Percentiles rank a stretch among this genome's conserved stretches.
Conservation (phyloP, 768 basidiomycete genomes). For the Lentinula lateritia region DNA sequence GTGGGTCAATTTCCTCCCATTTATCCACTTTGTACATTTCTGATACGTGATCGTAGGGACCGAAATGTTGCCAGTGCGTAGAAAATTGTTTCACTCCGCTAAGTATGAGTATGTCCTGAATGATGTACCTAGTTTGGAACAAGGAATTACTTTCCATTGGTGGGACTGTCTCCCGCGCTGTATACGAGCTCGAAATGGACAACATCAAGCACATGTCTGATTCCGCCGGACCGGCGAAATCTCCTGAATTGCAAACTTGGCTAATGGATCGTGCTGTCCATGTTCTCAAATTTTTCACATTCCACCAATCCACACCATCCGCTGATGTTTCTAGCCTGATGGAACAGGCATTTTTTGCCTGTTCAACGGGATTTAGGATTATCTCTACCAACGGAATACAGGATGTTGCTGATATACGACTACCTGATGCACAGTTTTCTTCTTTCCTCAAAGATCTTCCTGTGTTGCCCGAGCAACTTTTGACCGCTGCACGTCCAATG, state of each 20-base stretch:
- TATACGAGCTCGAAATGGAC: constrained; percentile 79
- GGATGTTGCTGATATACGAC: constrained; percentile 59
- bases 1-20: constrained; percentile 32
- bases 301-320: constrained; percentile 83
- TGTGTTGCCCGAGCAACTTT: constrained; percentile 58
- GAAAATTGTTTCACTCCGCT: constrained; percentile 5
- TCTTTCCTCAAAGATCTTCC: constrained; percentile 78
- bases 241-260: constrained; percentile 38
- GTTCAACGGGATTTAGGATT: constrained; percentile 56
- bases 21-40: background rate
- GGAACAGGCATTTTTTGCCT: constrained; percentile 76
- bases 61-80: constrained; percentile 68
- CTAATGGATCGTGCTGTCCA: constrained; percentile 66
- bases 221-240: constrained; percentile 23
- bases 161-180: constrained; percentile 73
- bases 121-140: constrained; percentile 66
- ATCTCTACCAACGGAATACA: constrained; percentile 73
- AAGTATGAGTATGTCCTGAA: constrained; percentile 2
- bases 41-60: constrained; percentile 43
- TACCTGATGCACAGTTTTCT: constrained; percentile 65
- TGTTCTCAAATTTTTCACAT: constrained; percentile 85
- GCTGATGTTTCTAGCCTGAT: constrained; percentile 66
- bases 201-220: constrained; percentile 37
- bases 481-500: constrained; percentile 52
- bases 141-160: constrained; percentile 81